Base-by-base conservation (phyloP, 345 rosid species). In the Murraya paniculata region DNA sequence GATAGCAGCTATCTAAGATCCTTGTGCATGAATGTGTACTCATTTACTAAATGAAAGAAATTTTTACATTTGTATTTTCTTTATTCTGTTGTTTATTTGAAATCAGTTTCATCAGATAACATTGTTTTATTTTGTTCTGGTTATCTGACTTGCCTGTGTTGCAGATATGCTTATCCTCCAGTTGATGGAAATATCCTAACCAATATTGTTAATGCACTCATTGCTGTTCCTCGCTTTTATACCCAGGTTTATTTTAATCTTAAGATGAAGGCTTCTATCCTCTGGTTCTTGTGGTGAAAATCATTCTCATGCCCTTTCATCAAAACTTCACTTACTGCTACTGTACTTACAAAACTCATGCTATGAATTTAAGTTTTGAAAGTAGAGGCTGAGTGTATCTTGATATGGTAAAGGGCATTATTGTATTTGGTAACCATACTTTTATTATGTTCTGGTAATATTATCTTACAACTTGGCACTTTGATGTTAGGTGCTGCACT, bases 121-220 rank as follows among this genome's bases (percentile, higher is more conserved):
- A n/a, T 75, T 65, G 45, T 38, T 71, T 53, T 68, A 55, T 66
- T n/a, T 82, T 68, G 72, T 48, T 74, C 69, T 55, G 60, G 19
- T 79, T 41, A 10, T 73, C 0, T 73, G 35, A 64, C 27, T 30
- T 60, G 68, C 25, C 82, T 57, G 19, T 82, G 10, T 62, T 84
- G 77, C 91, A 96, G 99, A 86, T 96, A 96, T 87, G 97, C 97
- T 75, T 94, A 96, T 79, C 99, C 99, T 72, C 97, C 92, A 53
- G 97, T 94, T 6, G 99, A 95, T 91, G 97, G 97, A 82, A 95
- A 95, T 81, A 95, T 95, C 79, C 82, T 95, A 82, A 92, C 97
- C 81, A 96, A 96, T 84, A 96, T 96, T 80, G 92, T 91, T 31
- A 96, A 94, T 91, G 98, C 97, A 35, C 97, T 96, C 66, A 92